These are phyloP conservation scores for Amaranthus palmeri DNA, from an alignment of 148 eudicot species.

Conservation along the genomic window DNA sequence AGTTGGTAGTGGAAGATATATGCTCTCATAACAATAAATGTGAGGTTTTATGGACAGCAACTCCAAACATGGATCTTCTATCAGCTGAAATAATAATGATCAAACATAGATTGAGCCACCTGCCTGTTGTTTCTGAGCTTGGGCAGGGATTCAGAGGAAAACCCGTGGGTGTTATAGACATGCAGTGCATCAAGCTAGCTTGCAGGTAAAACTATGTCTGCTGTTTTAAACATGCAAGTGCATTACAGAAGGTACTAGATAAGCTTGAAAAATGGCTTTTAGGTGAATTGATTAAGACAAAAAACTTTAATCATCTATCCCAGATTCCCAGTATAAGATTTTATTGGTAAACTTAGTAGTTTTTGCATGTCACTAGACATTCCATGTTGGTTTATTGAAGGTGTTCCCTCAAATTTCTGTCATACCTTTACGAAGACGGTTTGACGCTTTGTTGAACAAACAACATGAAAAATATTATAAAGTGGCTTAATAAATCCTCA, in stretches of 20 bases:
- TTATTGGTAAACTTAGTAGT: background rate
- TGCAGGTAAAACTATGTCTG: conserved; percentile 49
- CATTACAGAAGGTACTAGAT: background rate
- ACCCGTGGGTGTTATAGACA: conserved; percentile 78
- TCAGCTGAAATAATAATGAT: conserved; percentile 58
- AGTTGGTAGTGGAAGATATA: conserved; percentile 53
- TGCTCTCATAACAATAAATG: conserved; percentile 33
- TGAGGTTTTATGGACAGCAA: conserved; percentile 38
- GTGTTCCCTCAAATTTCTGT: too few relatives aligned
- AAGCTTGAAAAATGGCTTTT: background rate
- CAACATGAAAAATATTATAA: too few relatives aligned
- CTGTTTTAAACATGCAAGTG: conserved; percentile 7
- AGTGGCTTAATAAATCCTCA: too few relatives aligned
- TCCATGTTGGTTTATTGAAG: background rate
- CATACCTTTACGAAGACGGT: too few relatives aligned
- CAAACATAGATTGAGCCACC: conserved; percentile 41
- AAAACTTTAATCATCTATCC: background rate
- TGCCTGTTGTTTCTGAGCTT: conserved; percentile 63
- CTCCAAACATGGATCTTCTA: conserved; percentile 61
- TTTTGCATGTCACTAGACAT: background rate
- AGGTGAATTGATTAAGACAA: background rate
- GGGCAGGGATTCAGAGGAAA: conserved; percentile 33
- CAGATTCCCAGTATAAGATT: too few relatives aligned
- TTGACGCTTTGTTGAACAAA: too few relatives aligned
- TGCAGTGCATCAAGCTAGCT: conserved; percentile 66